Base-by-base conservation (phyloP, 352 stramenopile species). In the Phytophthora pluvialis region DNA sequence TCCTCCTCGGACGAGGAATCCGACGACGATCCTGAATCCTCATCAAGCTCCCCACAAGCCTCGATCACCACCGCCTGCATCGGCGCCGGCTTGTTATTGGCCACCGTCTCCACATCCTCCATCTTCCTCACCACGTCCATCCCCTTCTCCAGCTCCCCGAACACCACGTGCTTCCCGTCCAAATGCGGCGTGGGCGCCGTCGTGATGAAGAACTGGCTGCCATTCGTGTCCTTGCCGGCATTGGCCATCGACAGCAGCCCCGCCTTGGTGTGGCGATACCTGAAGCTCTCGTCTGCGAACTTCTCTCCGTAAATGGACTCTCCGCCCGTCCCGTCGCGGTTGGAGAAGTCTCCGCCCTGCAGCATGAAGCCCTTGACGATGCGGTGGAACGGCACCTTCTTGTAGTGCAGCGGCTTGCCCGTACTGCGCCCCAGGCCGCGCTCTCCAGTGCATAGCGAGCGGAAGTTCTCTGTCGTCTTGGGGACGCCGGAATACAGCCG, bases 101-200 rank as follows among this genome's bases (percentile, higher is more conserved):
- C 52, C 42, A 86, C 87, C 6, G 81, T 97, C 40, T 97, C 72
- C 16, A 92, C 86, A 50, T 80, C 77, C 70, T 99, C 98, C 78
- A 99, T 98, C 54, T 90, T 89, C 42, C 63, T 69, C 51, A 95
- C 77, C 40, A 93, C 73, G 10, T 90, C 65, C 75, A 90, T 87
- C 0, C 89, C 90, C 97, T 62, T 98, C 91, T 16, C 98, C 98
- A 99, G 97, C 59, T 98, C 91, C 12, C 97, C 97, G 77, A 99
- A 99, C n/a, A 99, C 97, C 15, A 99, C 97, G 80, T 99, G 98
- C 77, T 99, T 99, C 28, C 93, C 90, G 76, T 99, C 96, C 31
- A 99, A 79, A 67, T 99, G 97, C 5, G 96, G 94, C 10, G 96
- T 98, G 28, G 90, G 70, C 39, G 78, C 78, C 0, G 83, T 89